Evolutionary conservation across 176 grass and related monocot genomes (phyloP).

Genomic region (Saccharum spontaneum): DNA sequence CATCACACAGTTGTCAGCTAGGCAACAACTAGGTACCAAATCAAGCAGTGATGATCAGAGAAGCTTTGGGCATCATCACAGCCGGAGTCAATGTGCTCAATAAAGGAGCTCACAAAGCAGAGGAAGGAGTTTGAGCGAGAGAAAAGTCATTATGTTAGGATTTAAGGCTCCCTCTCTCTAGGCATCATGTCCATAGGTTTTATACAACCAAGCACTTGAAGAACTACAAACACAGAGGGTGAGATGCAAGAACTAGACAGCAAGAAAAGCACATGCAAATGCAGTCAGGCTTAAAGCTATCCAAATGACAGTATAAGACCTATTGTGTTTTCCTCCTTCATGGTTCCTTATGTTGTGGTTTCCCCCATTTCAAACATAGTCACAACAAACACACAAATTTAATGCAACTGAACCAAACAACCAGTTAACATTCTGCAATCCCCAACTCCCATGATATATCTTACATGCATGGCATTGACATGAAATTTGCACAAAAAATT

Average conservation of each 20-base stretch:
- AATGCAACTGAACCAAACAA: background rate
- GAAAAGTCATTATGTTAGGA: background rate
- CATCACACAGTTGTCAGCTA: background rate
- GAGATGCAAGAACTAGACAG: background rate
- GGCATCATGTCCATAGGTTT: background rate
- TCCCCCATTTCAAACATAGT: background rate
- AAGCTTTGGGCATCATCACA: background rate
- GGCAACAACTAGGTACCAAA: background rate
- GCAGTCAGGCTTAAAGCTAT: background rate
- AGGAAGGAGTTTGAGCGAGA: background rate
- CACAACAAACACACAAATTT: background rate
- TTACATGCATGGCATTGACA: background rate
- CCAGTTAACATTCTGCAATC: background rate
- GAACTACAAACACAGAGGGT: background rate
- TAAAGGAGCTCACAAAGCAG: background rate
- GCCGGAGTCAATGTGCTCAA: background rate
- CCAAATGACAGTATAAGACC: background rate
- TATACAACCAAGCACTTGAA: background rate
- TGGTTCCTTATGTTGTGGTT: background rate
- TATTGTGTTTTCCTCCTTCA: conserved; percentile 1
- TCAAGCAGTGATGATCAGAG: background rate
- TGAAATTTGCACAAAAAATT: conserved; percentile 4
- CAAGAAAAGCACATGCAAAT: background rate
- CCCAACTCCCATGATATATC: background rate
- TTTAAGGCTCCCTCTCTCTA: background rate